phyloP scores from a whole-genome alignment of 2,329 filamentous ascomycete species.

The Zalaria obscura region DNA sequence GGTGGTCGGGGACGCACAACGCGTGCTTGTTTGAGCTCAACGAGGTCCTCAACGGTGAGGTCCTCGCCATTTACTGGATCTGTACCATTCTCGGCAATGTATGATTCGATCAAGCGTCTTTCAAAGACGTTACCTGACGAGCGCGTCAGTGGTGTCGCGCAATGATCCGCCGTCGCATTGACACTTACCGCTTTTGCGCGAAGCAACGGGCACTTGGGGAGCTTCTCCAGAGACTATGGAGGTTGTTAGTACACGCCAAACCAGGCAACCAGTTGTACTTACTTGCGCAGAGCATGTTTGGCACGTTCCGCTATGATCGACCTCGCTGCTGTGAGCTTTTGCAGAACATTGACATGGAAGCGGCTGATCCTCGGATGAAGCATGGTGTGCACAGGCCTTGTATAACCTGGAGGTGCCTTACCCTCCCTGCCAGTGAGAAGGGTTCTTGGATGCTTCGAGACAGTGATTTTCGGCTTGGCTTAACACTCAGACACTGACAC shows the following conservation, averaged over 20 bases:
- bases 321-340: too few species aligned
- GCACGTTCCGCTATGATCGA: too few species aligned
- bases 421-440: too few species aligned
- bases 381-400: too few species aligned
- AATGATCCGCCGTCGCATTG: constrained; percentile 6
- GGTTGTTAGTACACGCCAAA: constrained; percentile 6
- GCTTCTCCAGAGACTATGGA: constrained; percentile 81
- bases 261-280: constrained; percentile 6
- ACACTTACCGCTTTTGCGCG: constrained; percentile 72
- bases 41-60: constrained; percentile 67
- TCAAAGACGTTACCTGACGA: constrained; percentile 72
- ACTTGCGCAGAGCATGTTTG: constrained; percentile 25
- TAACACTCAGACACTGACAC: too few species aligned
- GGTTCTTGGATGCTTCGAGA: too few species aligned
- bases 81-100: constrained; percentile 83
- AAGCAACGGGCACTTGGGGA: constrained; percentile 87
- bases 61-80: constrained; percentile 85
- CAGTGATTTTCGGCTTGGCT: too few species aligned
- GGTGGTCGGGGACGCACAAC: constrained; percentile 81
- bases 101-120: constrained; percentile 86
- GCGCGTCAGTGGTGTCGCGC: constrained; percentile 6
- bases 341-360: too few species aligned
- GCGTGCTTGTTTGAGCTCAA: constrained; percentile 72
- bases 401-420: too few species aligned
- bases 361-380: too few species aligned